Base-by-base conservation (phyloP, 2,329 filamentous ascomycete species). In the Penicillium polonicum region DNA sequence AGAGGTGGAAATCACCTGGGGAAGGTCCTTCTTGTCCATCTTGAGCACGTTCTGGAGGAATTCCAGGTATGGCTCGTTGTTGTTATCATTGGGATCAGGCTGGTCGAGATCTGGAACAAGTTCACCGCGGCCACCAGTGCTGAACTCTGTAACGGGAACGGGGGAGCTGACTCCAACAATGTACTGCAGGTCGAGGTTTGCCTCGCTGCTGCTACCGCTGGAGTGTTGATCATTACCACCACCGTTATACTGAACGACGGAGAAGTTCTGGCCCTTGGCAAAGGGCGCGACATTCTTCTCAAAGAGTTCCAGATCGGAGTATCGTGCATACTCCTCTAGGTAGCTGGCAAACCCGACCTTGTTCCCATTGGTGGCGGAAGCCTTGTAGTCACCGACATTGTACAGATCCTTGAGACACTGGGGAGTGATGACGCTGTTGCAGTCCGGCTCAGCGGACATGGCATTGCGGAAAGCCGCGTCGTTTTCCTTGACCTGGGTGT, bases 151-250 rank as follows among this genome's bases (percentile, higher is more conserved):
- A 13, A 77, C 75, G 2, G 76, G 74, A 17, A 80, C 65, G 0
- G 79, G 78, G 12, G 75, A 64, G 55, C 76, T 74, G 15, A 82
- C 60, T 31, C 78, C 77, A 42, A 78, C 60, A 5, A 80, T 80
- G 59, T 81, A 81, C 63, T 82, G 78, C 38, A 79, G 72, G 58
- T 83, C 80, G 19, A 82, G 71, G 62, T 82, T 81, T 51, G 79
- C 80, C 63, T 82, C 80, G 17, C 76, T 73, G 60, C 76, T 78
- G 61, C 77, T 73, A 12, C 68, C 61, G 2, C 63, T 64, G 10
- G 75, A 70, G 51, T 73, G 69, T 58, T 75, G 72, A 43, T 73
- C 62, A 44, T 77, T 65, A 9, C 72, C 62, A 21, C 74, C 74
- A 60, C 78, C 78, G 46, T 80, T 75, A 45, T 78, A 76, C 27